These are phyloP conservation scores for Sideroxylon spinosum DNA, from an alignment of 179 eudicot species.

Conservation along the genomic window DNA sequence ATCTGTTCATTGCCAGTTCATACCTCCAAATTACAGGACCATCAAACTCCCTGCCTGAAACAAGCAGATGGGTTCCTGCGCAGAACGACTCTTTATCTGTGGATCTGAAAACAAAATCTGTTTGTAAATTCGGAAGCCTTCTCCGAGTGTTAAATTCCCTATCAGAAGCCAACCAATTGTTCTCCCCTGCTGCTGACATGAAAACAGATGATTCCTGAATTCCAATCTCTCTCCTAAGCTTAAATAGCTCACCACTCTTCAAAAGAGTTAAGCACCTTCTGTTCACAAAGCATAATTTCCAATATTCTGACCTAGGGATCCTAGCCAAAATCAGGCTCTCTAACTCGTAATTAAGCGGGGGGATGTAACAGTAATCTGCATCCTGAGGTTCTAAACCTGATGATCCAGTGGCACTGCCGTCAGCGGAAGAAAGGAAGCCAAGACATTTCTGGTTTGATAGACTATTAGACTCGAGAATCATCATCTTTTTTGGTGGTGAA, in stretches of 20 bases:
- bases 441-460: conserved; percentile 11
- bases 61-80: conserved; percentile 71
- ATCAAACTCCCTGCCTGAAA: conserved; percentile 45
- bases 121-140: conserved; percentile 46
- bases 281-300: conserved; percentile 42
- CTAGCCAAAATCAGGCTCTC: conserved; percentile 51
- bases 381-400: conserved; percentile 51
- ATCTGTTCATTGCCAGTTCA: conserved; percentile 40
- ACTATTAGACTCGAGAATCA: conserved; percentile 16
- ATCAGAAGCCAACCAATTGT: conserved; percentile 59
- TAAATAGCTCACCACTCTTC: conserved; percentile 45
- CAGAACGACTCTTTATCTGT: conserved; percentile 64
- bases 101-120: conserved; percentile 34
- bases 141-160: conserved; percentile 36
- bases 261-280: conserved; percentile 33
- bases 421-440: conserved; percentile 6
- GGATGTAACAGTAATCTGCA: conserved; percentile 56
- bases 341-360: conserved; percentile 34
- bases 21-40: conserved; percentile 60
- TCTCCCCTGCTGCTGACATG: conserved; percentile 49
- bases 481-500: conserved; percentile 15
- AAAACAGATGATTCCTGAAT: conserved; percentile 50
- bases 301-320: conserved; percentile 45
- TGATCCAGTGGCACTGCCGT: conserved; percentile 16
- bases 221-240: conserved; percentile 39